Evolutionary conservation across 108 stramenopile genomes (phyloP).

Genomic region (Cyclotella atomus): DNA sequence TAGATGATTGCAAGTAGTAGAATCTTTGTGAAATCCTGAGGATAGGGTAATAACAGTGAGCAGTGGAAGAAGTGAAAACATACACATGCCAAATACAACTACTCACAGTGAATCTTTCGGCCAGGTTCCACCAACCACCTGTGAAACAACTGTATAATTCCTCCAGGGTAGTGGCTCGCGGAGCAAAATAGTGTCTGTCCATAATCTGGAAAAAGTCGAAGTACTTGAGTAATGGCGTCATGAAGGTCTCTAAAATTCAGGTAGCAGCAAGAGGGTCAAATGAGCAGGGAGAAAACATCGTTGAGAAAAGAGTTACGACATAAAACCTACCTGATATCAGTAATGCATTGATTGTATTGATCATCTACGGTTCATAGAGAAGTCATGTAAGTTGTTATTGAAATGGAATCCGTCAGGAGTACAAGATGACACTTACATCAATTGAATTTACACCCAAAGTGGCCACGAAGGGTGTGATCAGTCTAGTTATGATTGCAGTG

Average conservation of each 20-base stretch:
- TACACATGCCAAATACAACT: not conserved
- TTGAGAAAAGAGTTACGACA: too few relatives aligned
- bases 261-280: not conserved
- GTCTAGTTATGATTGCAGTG: constrained; percentile 60
- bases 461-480: constrained; percentile 62
- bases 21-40: constrained; percentile 73
- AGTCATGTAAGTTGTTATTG: not conserved
- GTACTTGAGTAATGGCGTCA: constrained; percentile 60
- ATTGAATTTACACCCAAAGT: constrained; percentile 43
- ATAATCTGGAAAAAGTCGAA: constrained; percentile 62
- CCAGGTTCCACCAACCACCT: constrained; percentile 72
- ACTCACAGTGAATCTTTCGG: constrained; percentile 72
- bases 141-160: constrained; percentile 67
- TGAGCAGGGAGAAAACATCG: too few relatives aligned
- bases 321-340: constrained; percentile 40
- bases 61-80: not conserved
- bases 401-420: not conserved
- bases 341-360: constrained; percentile 62
- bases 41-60: not conserved
- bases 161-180: constrained; percentile 67
- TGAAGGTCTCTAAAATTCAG: constrained; percentile 49
- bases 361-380: constrained; percentile 32
- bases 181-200: constrained; percentile 71
- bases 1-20: constrained; percentile 81
- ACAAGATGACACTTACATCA: constrained; percentile 2